These are phyloP conservation scores for Sporisorium scitamineum DNA, from an alignment of 1,284 basidiomycete species.

Conservation along the genomic window DNA sequence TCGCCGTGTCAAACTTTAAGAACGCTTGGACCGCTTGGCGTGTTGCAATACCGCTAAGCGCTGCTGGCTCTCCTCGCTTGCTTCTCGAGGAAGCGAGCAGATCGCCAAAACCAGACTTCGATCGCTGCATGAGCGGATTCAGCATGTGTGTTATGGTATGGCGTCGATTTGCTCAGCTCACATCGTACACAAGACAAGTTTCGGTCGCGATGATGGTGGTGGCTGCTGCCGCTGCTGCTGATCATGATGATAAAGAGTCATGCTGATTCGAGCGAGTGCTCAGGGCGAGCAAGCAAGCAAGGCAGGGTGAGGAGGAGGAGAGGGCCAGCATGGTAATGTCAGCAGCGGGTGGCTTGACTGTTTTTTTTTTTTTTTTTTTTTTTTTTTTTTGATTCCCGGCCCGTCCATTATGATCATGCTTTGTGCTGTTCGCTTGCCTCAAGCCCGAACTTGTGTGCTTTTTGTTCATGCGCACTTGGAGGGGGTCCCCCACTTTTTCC, in stretches of 20 bases:
- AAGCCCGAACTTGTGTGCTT: neutral
- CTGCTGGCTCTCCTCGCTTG: constrained; percentile 7
- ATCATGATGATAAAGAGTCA: too few species aligned
- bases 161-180: neutral
- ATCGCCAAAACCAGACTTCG: neutral
- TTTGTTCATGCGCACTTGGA: neutral
- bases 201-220: neutral
- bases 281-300: neutral
- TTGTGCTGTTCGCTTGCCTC: neutral
- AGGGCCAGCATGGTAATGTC: neutral
- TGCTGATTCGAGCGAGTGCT: neutral
- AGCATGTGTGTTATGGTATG: constrained; percentile 2
- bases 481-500: neutral
- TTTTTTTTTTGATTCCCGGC: neutral
- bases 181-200: neutral
- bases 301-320: neutral
- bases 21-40: constrained; percentile 14
- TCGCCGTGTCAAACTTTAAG: constrained; percentile 10
- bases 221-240: too few species aligned
- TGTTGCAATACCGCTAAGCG: constrained; percentile 7
- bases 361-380: neutral
- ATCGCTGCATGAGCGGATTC: constrained; percentile 28
- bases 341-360: neutral
- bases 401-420: constrained; percentile 1
- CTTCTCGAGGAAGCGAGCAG: neutral